Conservation (phyloP, 2,329 filamentous ascomycete species). For the Monilinia polystroma region DNA sequence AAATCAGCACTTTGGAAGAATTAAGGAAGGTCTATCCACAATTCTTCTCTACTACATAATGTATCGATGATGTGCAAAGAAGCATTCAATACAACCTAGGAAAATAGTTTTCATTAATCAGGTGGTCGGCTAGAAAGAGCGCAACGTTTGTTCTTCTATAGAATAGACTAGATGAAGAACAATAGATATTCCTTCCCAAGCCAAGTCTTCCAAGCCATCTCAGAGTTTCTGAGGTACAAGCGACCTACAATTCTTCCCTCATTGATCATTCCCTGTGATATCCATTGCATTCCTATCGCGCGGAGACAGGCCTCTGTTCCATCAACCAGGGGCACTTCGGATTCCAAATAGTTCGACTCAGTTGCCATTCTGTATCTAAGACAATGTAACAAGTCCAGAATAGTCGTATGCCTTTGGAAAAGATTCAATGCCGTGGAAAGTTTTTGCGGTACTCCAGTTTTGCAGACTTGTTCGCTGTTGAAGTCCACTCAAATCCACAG, state of each 20-base stretch:
- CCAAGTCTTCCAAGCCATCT: background rate
- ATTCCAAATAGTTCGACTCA: conserved; percentile 70
- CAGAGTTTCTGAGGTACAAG: background rate
- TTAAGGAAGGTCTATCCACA: conserved; percentile 76
- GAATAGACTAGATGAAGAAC: conserved; percentile 11
- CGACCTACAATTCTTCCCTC: background rate
- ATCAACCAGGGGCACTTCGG: conserved; percentile 88
- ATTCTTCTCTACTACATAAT: conserved; percentile 67
- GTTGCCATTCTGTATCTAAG: background rate
- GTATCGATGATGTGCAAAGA: background rate
- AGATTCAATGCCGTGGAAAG: background rate
- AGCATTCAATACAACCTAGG: conserved; percentile 6
- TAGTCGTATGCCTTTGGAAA: background rate
- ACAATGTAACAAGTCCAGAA: background rate
- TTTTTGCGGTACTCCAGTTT: background rate
- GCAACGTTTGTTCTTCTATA: background rate
- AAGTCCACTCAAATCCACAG: background rate
- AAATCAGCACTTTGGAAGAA: conserved; percentile 74
- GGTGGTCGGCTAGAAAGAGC: background rate
- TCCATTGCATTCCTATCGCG: conserved; percentile 4
- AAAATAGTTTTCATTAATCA: conserved; percentile 4
- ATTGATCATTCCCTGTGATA: background rate
- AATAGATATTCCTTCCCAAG: background rate
- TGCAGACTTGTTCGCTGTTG: background rate
- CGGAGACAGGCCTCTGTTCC: conserved; percentile 84